Percentiles rank a stretch among this genome's conserved stretches.
Evolutionary conservation across 2,329 filamentous ascomycete genomes (phyloP).

Genomic region (Monilinia laxa): DNA sequence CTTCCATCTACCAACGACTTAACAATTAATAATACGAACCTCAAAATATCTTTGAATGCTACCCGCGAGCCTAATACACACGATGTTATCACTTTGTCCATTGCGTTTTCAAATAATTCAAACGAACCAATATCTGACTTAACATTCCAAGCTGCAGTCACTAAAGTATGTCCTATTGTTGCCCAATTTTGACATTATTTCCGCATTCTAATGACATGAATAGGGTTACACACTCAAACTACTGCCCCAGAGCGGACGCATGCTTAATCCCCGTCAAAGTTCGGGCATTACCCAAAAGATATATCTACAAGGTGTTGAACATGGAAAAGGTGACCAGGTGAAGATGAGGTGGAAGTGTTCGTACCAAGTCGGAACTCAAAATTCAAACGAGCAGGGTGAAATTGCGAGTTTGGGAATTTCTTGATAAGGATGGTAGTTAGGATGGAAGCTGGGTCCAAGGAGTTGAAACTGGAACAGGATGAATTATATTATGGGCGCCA

Average conservation of each 20-base stretch:
- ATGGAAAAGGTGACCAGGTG: constrained; percentile 68
- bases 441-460: neutral
- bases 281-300: constrained; percentile 79
- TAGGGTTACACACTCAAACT: constrained; percentile 80
- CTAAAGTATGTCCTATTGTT: constrained; percentile 63
- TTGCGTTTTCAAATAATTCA: constrained; percentile 82
- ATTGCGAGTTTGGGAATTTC: constrained; percentile 75
- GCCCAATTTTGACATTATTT: constrained; percentile 19
- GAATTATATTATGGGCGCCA: constrained; percentile 4
- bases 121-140: constrained; percentile 71
- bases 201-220: constrained; percentile 28
- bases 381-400: constrained; percentile 79
- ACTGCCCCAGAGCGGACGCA: constrained; percentile 79
- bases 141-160: constrained; percentile 89
- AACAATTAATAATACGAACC: constrained; percentile 64
- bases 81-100: constrained; percentile 63
- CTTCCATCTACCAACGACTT: constrained; percentile 53
- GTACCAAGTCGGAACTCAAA: constrained; percentile 67
- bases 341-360: constrained; percentile 88
- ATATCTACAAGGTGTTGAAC: constrained; percentile 71
- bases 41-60: constrained; percentile 74
- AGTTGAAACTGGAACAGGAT: neutral
- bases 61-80: constrained; percentile 50
- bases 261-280: constrained; percentile 67
- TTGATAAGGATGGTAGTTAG: constrained; percentile 41